Evolutionary conservation across 306 rosid species (phyloP), one percentile per base, ranked within the genome.

Genomic region (Boehmeria nivea): DNA sequence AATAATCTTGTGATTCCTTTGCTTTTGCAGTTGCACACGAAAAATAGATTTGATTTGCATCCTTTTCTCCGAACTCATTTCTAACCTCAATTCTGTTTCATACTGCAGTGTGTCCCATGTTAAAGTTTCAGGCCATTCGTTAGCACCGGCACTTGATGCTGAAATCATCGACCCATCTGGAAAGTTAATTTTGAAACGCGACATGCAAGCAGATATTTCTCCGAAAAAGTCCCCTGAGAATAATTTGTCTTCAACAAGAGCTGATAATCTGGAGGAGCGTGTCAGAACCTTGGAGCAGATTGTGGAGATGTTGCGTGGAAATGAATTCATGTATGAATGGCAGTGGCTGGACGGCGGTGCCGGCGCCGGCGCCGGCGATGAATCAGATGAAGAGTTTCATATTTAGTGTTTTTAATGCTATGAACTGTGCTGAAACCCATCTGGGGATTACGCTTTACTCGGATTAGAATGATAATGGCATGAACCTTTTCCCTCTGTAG

Each of bases 91-190:
- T 14, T 34, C 23, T 23, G 4, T 48, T 63, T 11, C 27, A 13
- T 47, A n/a, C 63, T 76, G 85, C 93, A 91, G 99, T 44, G 64
- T 91, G 45, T 61, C 84, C 51, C 71, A 77, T 55, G 96, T 87
- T 67, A 63, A 82, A 84, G 93, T 78, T 61, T 9, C 39, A 43
- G 99, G 99, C 48, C 51, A 61, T 25, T 21, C 74, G 14, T 67
- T 91, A 43, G 78, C 84, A 8, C 93, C 99, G 8, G 72, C 84
- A 9, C 75, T 91, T 27, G 46, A 66, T 48, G 81, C 77, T 37
- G 91, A 82, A 44, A 68, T 69, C 59, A 71, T 76, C 2, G 79
- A 73, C 2, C 80, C 85, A 26, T 76, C 89, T 13, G 93, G 86
- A 64, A 43, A 25, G 61, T 72, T 76, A 54, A 69, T 75, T 27